Evolutionary conservation across 176 grass and related monocot species (phyloP).

Genomic region (Lolium multiflorum): DNA sequence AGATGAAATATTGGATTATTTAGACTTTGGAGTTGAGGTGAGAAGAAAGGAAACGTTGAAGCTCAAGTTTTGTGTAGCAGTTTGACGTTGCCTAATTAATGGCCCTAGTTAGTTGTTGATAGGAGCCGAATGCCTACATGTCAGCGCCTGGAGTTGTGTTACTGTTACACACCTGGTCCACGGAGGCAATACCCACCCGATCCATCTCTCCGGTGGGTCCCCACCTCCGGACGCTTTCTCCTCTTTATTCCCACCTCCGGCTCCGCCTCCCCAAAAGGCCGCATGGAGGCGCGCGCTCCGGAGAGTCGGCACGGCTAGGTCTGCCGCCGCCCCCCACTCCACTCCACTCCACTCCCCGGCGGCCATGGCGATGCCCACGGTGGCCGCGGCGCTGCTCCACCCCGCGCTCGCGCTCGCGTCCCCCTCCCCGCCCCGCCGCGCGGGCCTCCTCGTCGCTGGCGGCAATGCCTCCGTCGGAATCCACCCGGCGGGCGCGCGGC

Average conservation of each 20-base stretch:
- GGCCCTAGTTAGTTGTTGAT: too few relatives aligned
- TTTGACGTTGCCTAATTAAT: too few relatives aligned
- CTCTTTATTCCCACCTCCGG: conserved; percentile 33
- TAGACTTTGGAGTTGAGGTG: too few relatives aligned
- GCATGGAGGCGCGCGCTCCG: conserved; percentile 44
- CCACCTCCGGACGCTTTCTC: conserved; percentile 47
- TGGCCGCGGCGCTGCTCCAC: conserved; percentile 42
- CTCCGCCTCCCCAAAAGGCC: background rate
- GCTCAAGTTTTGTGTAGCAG: too few relatives aligned
- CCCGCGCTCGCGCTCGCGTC: background rate
- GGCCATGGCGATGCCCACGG: conserved; percentile 58
- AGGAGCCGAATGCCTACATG: too few relatives aligned
- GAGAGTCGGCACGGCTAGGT: conserved; percentile 33
- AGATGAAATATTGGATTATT: too few relatives aligned
- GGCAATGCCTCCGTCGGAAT: conserved; percentile 35
- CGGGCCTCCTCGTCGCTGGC: conserved; percentile 30
- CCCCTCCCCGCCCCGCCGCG: background rate
- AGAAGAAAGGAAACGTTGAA: too few relatives aligned
- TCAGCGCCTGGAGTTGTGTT: too few relatives aligned
- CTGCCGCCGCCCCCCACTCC: conserved; percentile 13
- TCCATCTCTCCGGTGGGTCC: background rate
- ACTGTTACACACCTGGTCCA: conserved; percentile 2
- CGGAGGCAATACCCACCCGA: conserved; percentile 19
- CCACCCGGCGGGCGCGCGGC: background rate
- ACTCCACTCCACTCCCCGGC: background rate